These are phyloP conservation scores for Acanthamoeba divionensis DNA, from an alignment of 208 protist species.

Conservation along the genomic window DNA sequence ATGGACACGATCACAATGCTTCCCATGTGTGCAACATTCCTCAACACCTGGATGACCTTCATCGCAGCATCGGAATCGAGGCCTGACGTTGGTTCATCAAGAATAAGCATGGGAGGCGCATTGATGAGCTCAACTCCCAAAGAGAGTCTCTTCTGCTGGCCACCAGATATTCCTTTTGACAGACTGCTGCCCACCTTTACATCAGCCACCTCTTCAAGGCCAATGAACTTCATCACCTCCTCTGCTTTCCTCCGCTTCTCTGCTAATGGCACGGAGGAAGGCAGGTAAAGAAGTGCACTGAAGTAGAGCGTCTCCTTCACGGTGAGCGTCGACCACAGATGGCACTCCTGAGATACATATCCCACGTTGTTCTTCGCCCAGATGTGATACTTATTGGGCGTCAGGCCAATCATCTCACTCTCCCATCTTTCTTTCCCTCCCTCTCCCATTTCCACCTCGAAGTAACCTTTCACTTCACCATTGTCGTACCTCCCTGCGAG, in stretches of 20 bases:
- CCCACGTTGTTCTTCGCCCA: neutral
- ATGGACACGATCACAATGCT: slow-evolving; percentile 59
- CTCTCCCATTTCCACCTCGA: neutral
- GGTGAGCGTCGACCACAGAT: neutral
- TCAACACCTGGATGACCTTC: neutral
- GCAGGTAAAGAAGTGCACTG: neutral
- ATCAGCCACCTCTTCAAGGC: neutral
- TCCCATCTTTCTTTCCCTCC: too few relatives aligned
- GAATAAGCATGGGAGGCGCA: slow-evolving; percentile 62
- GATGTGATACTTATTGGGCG: too few relatives aligned
- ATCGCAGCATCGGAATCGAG: slow-evolving; percentile 2
- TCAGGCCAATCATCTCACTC: too few relatives aligned
- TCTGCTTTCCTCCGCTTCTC: neutral
- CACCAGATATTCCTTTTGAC: slow-evolving; percentile 50
- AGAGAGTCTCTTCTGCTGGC: slow-evolving; percentile 68
- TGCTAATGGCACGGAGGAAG: neutral
- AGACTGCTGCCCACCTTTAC: neutral
- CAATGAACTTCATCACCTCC: neutral
- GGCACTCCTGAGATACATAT: neutral
- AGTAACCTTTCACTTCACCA: neutral
- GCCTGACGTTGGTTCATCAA: slow-evolving; percentile 66
- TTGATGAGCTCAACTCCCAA: slow-evolving; percentile 72
- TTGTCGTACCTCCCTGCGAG: neutral
- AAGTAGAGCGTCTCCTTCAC: neutral
- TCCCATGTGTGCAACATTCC: neutral